These are phyloP conservation scores for Diaporthe citri DNA, from an alignment of 2,329 filamentous ascomycete species.

Conservation along the genomic window DNA sequence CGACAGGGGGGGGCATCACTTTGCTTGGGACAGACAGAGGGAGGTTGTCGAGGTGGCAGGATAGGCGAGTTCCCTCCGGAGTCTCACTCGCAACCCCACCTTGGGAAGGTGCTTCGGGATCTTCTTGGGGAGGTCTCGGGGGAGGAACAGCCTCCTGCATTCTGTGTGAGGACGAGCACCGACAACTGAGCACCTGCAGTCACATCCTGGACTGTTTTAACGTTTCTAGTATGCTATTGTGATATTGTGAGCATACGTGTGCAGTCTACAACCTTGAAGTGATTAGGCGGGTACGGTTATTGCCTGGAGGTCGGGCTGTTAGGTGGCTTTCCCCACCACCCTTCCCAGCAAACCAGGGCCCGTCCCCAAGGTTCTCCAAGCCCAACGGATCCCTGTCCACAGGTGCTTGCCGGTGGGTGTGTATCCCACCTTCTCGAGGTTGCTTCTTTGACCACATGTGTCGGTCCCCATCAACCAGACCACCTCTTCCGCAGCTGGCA, in stretches of 20 bases:
- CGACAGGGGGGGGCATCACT: too few species aligned
- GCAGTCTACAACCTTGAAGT: not conserved
- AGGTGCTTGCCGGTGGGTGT: constrained; percentile 17
- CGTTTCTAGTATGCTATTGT: not conserved
- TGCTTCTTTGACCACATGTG: constrained; percentile 14
- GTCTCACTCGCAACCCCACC: not conserved
- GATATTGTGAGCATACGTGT: not conserved
- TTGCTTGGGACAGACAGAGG: too few species aligned
- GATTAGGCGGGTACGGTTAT: not conserved
- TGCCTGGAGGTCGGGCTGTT: not conserved
- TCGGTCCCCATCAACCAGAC: constrained; percentile 1
- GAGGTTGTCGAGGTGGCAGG: not conserved
- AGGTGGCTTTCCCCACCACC: constrained; percentile 5
- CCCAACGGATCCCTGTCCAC: constrained; percentile 24
- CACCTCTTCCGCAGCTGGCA: constrained; percentile 9
- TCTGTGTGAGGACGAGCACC: not conserved
- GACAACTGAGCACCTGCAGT: not conserved
- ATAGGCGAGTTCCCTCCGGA: not conserved
- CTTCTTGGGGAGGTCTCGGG: not conserved
- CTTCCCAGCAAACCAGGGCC: not conserved
- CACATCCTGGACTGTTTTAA: not conserved
- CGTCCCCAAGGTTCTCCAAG: constrained; percentile 12
- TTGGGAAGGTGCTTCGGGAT: not conserved
- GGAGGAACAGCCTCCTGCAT: not conserved
- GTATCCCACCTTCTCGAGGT: constrained; percentile 13